Conservation (phyloP, 768 basidiomycete genomes). For the Lentinus brumalis region DNA sequence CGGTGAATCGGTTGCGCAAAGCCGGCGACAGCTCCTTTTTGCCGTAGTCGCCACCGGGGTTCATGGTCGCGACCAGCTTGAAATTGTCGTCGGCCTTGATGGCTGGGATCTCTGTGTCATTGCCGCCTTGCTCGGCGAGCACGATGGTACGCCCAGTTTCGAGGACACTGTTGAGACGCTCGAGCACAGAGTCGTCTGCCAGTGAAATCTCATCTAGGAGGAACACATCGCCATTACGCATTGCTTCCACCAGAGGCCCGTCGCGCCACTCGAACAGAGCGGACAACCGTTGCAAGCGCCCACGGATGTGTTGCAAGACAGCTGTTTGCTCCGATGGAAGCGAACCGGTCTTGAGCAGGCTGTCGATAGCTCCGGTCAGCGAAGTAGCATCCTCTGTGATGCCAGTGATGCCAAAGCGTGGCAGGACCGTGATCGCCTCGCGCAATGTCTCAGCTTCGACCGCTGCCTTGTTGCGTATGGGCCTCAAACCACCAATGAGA, state of each 20-base stretch:
- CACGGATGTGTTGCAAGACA: conserved; percentile 45
- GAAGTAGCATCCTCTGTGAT: conserved; percentile 27
- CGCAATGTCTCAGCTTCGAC: conserved; percentile 51
- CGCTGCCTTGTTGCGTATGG: conserved; percentile 73
- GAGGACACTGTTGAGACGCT: conserved; percentile 95
- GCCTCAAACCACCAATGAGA: conserved; percentile 90
- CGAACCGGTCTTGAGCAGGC: conserved; percentile 26
- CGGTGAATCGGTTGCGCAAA: conserved; percentile 95
- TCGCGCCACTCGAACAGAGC: conserved; percentile 97
- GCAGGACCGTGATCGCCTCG: conserved; percentile 45
- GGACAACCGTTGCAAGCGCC: conserved; percentile 51
- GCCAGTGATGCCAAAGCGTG: conserved; percentile 37
- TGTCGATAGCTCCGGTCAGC: conserved; percentile 30
- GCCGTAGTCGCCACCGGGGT: conserved; percentile 98
- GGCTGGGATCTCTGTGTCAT: conserved; percentile 63
- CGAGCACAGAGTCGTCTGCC: conserved; percentile 97
- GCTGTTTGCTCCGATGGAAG: conserved; percentile 35
- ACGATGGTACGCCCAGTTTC: conserved; percentile 88
- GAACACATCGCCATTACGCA: conserved; percentile 83
- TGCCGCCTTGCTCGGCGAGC: conserved; percentile 89
- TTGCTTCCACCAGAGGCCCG: conserved; percentile 92
- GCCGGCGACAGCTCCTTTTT: conserved; percentile 99
- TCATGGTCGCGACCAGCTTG: conserved; percentile 97
- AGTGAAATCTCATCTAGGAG: conserved; percentile 96
- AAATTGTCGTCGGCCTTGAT: conserved; percentile 70